These are phyloP conservation scores for Eudorina sp. DNA, from an alignment of 139 green algal genomes.

Conservation along the genomic window DNA sequence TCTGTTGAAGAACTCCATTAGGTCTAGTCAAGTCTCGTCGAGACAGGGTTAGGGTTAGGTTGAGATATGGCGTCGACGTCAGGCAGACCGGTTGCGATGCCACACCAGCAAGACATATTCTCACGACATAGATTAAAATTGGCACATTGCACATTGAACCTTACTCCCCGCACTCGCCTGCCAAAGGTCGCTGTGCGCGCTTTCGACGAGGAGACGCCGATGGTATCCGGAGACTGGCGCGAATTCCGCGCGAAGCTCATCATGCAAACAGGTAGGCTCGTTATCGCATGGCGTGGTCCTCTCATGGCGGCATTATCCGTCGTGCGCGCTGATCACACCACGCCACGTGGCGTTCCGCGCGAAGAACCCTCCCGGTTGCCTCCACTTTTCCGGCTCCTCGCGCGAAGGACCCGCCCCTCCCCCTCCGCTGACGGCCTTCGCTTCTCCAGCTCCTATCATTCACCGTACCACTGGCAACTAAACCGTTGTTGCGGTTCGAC, in stretches of 20 bases:
- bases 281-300: too few relatives aligned
- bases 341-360: too few relatives aligned
- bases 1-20: neutral
- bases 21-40: neutral
- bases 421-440: too few relatives aligned
- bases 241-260: conserved; percentile 60
- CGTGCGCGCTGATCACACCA: too few relatives aligned
- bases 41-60: neutral
- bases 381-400: too few relatives aligned
- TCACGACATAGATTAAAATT: neutral
- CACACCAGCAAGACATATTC: neutral
- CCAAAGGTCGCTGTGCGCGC: neutral
- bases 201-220: neutral
- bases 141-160: too few relatives aligned
- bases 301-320: too few relatives aligned
- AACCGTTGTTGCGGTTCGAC: too few relatives aligned
- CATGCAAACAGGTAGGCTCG: conserved; percentile 25
- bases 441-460: too few relatives aligned
- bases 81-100: neutral
- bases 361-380: too few relatives aligned
- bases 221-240: conserved; percentile 54
- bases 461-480: too few relatives aligned
- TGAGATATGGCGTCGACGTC: neutral
- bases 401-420: too few relatives aligned
- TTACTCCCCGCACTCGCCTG: neutral